phyloP scores from a whole-genome alignment of 2,329 filamentous ascomycete genomes.

The Botryotinia globosa region DNA sequence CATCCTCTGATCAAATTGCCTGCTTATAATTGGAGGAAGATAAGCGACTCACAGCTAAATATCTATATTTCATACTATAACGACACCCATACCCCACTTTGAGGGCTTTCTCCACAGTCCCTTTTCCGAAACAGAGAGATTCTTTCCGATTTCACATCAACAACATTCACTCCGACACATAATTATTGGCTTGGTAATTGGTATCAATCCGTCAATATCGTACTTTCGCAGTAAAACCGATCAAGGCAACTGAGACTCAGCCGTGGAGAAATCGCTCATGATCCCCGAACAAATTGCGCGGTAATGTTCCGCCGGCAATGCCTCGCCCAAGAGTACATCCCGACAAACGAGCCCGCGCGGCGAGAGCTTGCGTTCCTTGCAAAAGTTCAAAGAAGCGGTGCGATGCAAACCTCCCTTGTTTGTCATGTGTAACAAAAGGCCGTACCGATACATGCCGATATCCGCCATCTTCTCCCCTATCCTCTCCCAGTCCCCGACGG shows the following conservation, averaged over 20 bases:
- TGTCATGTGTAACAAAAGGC: neutral
- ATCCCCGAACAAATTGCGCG: neutral
- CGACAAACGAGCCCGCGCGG: slow-evolving; percentile 1
- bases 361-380: slow-evolving; percentile 8
- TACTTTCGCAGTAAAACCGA: neutral
- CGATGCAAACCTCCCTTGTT: slow-evolving; percentile 5
- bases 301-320: slow-evolving; percentile 2
- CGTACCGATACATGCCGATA: slow-evolving; percentile 9
- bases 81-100: neutral
- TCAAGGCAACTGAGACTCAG: neutral
- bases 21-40: neutral
- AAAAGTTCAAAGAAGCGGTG: slow-evolving; percentile 10
- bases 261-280: neutral
- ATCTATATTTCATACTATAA: neutral
- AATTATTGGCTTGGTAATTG: neutral
- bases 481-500: neutral
- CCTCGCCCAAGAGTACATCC: neutral
- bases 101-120: neutral
- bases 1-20: neutral
- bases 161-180: neutral
- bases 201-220: neutral
- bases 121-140: neutral
- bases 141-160: slow-evolving; percentile 5
- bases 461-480: neutral
- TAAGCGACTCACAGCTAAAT: neutral